phyloP scores from a whole-genome alignment of 352 stramenopile species.

The Phytophthora citrophthora region DNA sequence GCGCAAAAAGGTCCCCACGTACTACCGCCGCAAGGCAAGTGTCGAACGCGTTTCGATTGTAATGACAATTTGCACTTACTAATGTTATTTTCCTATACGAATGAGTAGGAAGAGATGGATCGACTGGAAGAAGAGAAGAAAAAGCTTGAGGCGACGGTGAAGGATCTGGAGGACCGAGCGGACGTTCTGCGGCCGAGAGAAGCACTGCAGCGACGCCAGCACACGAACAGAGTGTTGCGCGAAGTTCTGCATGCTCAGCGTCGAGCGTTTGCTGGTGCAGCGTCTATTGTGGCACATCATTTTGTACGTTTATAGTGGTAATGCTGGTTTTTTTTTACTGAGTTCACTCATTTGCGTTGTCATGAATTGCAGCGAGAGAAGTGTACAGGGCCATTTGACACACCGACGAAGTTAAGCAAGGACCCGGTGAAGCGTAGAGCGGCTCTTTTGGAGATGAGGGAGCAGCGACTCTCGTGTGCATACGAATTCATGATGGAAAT shows the following conservation, averaged over 20 bases:
- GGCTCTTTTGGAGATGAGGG: slow-evolving; percentile 33
- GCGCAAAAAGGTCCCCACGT: slow-evolving; percentile 37
- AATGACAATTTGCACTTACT: background rate
- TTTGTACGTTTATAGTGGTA: slow-evolving; percentile 19
- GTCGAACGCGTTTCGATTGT: background rate
- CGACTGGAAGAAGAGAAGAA: slow-evolving; percentile 25
- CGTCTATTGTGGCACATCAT: slow-evolving; percentile 33
- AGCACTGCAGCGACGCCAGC: slow-evolving; percentile 14
- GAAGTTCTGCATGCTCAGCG: slow-evolving; percentile 33
- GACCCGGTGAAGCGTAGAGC: slow-evolving; percentile 22
- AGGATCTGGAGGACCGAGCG: slow-evolving; percentile 13
- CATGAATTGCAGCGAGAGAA: slow-evolving; percentile 19
- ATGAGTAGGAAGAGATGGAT: slow-evolving; percentile 31
- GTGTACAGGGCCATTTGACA: slow-evolving; percentile 32
- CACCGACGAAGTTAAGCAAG: slow-evolving; percentile 23
- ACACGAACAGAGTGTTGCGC: slow-evolving; percentile 27
- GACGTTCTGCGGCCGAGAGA: slow-evolving; percentile 24
- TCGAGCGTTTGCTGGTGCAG: slow-evolving; percentile 24
- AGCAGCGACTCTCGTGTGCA: slow-evolving; percentile 40
- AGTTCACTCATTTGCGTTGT: too few relatives aligned
- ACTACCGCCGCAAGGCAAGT: slow-evolving; percentile 36
- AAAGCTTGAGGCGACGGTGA: slow-evolving; percentile 16
- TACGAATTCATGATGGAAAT: slow-evolving; percentile 47
- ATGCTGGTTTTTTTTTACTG: too few relatives aligned
- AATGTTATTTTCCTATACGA: slow-evolving; percentile 1